phyloP scores from a whole-genome alignment of 2,329 filamentous ascomycete genomes.

The Rhinocladiella similis region DNA sequence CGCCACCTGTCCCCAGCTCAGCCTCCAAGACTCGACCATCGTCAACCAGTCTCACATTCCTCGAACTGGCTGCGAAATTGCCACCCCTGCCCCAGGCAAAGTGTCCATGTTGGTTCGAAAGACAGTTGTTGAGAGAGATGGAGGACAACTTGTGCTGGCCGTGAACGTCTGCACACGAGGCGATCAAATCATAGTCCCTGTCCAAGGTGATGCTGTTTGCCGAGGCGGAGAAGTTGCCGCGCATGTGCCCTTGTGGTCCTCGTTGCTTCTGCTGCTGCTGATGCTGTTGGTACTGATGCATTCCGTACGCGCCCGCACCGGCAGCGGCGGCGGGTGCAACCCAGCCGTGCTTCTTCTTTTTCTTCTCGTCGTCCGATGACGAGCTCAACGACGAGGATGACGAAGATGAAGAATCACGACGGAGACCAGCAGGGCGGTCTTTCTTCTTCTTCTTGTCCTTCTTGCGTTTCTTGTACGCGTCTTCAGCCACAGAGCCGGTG shows the following conservation, averaged over 20 bases:
- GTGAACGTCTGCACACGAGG: constrained; percentile 34
- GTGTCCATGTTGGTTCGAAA: constrained; percentile 39
- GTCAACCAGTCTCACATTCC: constrained; percentile 25
- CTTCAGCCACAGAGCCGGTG: constrained; percentile 47
- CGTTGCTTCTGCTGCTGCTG: not conserved
- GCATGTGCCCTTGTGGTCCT: constrained; percentile 1
- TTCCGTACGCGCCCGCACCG: constrained; percentile 12
- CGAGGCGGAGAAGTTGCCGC: constrained; percentile 41
- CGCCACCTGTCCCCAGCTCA: constrained; percentile 25
- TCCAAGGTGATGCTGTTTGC: constrained; percentile 38
- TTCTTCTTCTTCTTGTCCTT: constrained; percentile 21
- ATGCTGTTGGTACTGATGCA: constrained; percentile 15
- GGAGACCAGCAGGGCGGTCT: constrained; percentile 9
- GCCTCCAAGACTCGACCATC: constrained; percentile 26
- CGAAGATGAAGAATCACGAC: constrained; percentile 20
- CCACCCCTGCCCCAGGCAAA: constrained; percentile 39
- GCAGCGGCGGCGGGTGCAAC: constrained; percentile 11
- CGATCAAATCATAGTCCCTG: constrained; percentile 38
- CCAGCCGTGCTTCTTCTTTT: constrained; percentile 18
- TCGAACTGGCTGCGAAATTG: constrained; percentile 39
- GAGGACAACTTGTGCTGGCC: constrained; percentile 36
- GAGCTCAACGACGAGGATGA: constrained; percentile 21
- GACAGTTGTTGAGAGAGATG: constrained; percentile 39
- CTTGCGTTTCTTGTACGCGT: constrained; percentile 42
- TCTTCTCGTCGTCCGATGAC: constrained; percentile 27